Evolutionary conservation across 306 rosid species (phyloP).

Genomic region (Quercus bicolor): DNA sequence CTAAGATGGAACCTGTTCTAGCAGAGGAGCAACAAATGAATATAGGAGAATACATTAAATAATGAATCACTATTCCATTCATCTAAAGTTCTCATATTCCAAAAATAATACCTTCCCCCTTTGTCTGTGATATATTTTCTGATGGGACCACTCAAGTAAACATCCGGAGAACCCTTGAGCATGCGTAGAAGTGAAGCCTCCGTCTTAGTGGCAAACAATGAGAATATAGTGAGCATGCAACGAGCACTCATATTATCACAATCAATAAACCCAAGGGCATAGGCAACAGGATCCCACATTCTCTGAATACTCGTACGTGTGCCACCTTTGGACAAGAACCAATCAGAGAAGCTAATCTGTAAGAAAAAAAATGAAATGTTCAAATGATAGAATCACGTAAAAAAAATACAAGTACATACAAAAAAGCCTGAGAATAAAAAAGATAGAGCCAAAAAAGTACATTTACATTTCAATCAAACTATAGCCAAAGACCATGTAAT

Average conservation of each 20-base stretch:
- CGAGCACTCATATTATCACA: slow-evolving; percentile 98
- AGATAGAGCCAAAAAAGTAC: neutral
- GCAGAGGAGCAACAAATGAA: slow-evolving; percentile 15
- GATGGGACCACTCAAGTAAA: slow-evolving; percentile 91
- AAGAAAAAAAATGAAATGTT: slow-evolving; percentile 11
- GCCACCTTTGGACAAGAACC: slow-evolving; percentile 99
- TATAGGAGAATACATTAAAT: slow-evolving; percentile 4
- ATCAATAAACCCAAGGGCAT: slow-evolving; percentile 98
- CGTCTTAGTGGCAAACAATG: slow-evolving; percentile 93
- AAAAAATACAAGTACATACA: slow-evolving; percentile 6
- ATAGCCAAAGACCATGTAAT: neutral
- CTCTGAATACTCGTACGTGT: slow-evolving; percentile 75
- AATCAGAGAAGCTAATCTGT: slow-evolving; percentile 96
- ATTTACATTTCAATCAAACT: slow-evolving; percentile 1
- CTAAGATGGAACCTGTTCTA: slow-evolving; percentile 91
- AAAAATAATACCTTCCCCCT: slow-evolving; percentile 75
- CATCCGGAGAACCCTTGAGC: slow-evolving; percentile 98
- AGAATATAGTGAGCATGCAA: slow-evolving; percentile 98
- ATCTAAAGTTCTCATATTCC: slow-evolving; percentile 4
- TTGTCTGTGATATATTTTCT: slow-evolving; percentile 81
- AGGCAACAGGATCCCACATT: slow-evolving; percentile 99
- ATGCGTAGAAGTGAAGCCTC: slow-evolving; percentile 97
- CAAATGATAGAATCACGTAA: slow-evolving; percentile 5
- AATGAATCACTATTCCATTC: neutral
- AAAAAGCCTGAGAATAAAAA: neutral